Evolutionary conservation across 768 basidiomycete genomes (phyloP).

Genomic region (Trametes cinnabarina): DNA sequence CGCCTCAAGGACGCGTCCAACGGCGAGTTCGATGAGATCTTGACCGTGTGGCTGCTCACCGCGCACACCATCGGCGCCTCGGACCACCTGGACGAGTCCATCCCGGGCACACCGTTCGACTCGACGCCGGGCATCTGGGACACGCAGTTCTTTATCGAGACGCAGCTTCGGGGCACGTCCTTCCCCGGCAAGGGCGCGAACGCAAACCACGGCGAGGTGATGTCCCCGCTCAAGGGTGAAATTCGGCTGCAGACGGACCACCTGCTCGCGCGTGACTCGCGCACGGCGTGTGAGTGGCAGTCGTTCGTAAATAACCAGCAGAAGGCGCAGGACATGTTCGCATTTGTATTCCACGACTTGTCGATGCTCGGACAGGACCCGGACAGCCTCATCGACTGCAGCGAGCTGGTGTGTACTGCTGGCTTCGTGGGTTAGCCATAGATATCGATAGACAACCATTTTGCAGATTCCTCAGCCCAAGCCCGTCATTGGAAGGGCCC

Average conservation of each 20-base stretch:
- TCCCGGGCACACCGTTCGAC: slow-evolving; percentile 26
- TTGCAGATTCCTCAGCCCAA: slow-evolving; percentile 6
- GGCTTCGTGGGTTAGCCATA: too few species aligned
- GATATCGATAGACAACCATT: not conserved
- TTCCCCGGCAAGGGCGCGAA: slow-evolving; percentile 26
- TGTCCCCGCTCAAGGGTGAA: slow-evolving; percentile 31
- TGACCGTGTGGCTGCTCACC: slow-evolving; percentile 21
- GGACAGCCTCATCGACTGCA: slow-evolving; percentile 14
- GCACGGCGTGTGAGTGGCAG: slow-evolving; percentile 36
- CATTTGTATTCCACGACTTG: slow-evolving; percentile 9
- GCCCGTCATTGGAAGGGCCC: slow-evolving; percentile 1
- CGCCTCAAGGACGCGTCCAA: slow-evolving; percentile 19
- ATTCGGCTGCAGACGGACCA: slow-evolving; percentile 35
- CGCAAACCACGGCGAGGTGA: slow-evolving; percentile 25
- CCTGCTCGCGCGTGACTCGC: slow-evolving; percentile 30
- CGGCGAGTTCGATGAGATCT: slow-evolving; percentile 17
- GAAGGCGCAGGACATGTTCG: slow-evolving; percentile 15
- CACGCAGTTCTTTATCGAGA: slow-evolving; percentile 30
- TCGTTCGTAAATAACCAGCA: slow-evolving; percentile 21
- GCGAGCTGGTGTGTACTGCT: slow-evolving; percentile 4
- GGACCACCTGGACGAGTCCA: slow-evolving; percentile 24
- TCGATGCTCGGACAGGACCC: slow-evolving; percentile 13
- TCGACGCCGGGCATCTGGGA: slow-evolving; percentile 29
- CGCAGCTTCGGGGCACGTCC: slow-evolving; percentile 24
- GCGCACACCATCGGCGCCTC: slow-evolving; percentile 25